Conservation (phyloP, 805 yeast genomes). For the Limtongia smithiae region DNA sequence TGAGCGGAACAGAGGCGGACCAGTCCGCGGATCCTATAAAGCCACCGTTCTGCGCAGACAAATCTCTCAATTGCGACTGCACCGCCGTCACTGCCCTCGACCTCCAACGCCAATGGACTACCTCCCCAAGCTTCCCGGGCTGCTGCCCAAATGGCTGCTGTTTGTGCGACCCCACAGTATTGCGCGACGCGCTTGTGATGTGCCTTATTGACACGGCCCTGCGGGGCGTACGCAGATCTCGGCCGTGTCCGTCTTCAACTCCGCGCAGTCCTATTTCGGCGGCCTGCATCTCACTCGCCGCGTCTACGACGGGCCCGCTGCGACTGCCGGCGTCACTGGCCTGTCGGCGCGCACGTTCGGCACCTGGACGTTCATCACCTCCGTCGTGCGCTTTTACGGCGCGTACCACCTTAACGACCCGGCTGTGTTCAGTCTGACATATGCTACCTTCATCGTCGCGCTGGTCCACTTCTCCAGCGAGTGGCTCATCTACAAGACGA, state of each 20-base stretch:
- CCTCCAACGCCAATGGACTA: no score
- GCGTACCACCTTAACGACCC: constrained; percentile 70
- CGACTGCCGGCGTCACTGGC: constrained; percentile 39
- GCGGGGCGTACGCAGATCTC: constrained; percentile 47
- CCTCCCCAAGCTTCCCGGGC: constrained; percentile 50
- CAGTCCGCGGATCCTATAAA: no score
- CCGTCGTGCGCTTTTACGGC: constrained; percentile 81
- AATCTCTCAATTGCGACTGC: not conserved
- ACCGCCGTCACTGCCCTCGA: not conserved
- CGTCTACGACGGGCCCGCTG: constrained; percentile 68
- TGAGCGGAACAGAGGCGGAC: no score
- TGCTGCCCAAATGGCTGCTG: constrained; percentile 72
- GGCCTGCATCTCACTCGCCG: constrained; percentile 71
- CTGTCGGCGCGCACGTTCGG: constrained; percentile 96
- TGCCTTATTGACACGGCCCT: not conserved
- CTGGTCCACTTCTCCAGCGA: constrained; percentile 78
- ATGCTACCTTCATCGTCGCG: constrained; percentile 79
- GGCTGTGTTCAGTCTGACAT: constrained; percentile 71
- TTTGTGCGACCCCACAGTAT: no score
- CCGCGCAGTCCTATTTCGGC: constrained; percentile 76
- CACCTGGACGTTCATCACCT: constrained; percentile 90
- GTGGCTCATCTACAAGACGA: constrained; percentile 74
- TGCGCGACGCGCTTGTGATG: no score
- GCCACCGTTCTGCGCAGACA: no score
- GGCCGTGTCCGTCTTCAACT: constrained; percentile 86